Evolutionary conservation across 148 eudicot species (phyloP).

Genomic region (Silene conica): DNA sequence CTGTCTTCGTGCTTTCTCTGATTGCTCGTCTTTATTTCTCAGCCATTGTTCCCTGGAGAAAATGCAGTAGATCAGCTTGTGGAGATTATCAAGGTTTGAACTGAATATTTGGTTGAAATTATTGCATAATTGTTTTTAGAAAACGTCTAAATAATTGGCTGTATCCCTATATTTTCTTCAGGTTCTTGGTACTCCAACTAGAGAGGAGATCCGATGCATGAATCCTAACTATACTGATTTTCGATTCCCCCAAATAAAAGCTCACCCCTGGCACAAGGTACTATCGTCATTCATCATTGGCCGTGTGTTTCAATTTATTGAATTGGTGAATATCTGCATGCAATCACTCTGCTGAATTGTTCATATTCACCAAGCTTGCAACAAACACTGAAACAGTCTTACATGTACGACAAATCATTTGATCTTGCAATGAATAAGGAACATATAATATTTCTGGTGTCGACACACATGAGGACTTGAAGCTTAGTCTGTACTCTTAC

Average conservation of each 20-base stretch:
- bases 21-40: conserved; percentile 10
- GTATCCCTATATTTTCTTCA: conserved; percentile 22
- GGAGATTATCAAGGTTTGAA: conserved; percentile 80
- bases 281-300: too few species aligned
- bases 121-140: background rate
- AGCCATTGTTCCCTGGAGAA: conserved; percentile 85
- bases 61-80: conserved; percentile 95
- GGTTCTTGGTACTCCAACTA: conserved; percentile 99
- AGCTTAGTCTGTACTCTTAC: too few species aligned
- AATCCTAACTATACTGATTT: conserved; percentile 93
- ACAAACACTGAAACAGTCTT: too few species aligned
- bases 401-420: too few species aligned
- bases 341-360: too few species aligned
- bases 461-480: too few species aligned
- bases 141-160: background rate
- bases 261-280: conserved; percentile 99
- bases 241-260: conserved; percentile 92
- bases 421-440: too few species aligned
- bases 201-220: conserved; percentile 98
- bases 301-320: background rate
- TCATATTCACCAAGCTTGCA: background rate
- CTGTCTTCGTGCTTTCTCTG: background rate
- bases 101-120: conserved; percentile 1
- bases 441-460: too few species aligned
- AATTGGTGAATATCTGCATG: too few species aligned